Percentiles rank a stretch among this genome's conserved stretches.
Evolutionary conservation across 495 filamentous ascomycete genomes (phyloP).

Genomic region (Aspergillus nidulans): DNA sequence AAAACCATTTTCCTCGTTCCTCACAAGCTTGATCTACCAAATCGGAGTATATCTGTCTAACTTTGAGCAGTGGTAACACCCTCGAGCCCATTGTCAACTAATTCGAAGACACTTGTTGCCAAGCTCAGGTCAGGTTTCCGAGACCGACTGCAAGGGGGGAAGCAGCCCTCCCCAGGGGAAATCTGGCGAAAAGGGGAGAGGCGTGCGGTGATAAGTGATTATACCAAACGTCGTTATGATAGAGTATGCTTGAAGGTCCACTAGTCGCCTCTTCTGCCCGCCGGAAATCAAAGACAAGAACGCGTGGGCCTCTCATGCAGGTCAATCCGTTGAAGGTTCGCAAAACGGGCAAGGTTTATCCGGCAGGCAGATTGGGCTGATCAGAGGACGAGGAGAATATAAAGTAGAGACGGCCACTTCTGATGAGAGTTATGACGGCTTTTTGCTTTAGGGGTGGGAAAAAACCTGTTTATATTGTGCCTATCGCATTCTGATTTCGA

Average conservation of each 20-base stretch:
- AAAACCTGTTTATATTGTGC: constrained; percentile 22
- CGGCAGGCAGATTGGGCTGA: constrained; percentile 13
- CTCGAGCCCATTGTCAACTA: constrained; percentile 51
- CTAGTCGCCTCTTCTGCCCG: constrained; percentile 13
- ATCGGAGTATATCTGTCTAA: constrained; percentile 17
- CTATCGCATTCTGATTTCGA: constrained; percentile 18
- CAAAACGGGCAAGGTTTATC: constrained; percentile 8
- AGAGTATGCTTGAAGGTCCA: constrained; percentile 24
- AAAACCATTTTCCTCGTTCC: neutral
- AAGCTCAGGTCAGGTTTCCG: constrained; percentile 13
- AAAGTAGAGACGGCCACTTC: constrained; percentile 27
- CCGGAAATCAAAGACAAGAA: constrained; percentile 7
- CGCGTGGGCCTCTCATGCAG: constrained; percentile 5
- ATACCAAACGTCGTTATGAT: constrained; percentile 27
- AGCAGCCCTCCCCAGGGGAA: constrained; percentile 9
- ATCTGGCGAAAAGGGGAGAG: constrained; percentile 9
- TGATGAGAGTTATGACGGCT: constrained; percentile 38
- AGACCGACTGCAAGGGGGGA: constrained; percentile 8
- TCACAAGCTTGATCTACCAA: neutral
- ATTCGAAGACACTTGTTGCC: constrained; percentile 8
- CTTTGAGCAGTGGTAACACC: constrained; percentile 42
- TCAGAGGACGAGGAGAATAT: constrained; percentile 13
- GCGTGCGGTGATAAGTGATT: constrained; percentile 33
- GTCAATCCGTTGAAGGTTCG: constrained; percentile 6
- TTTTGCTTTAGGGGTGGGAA: constrained; percentile 24